Percentiles rank a stretch among this genome's conserved stretches.
These are phyloP conservation scores for Magnusiomyces fungicola DNA, from an alignment of 1,139 yeast genomes.

Conservation along the genomic window DNA sequence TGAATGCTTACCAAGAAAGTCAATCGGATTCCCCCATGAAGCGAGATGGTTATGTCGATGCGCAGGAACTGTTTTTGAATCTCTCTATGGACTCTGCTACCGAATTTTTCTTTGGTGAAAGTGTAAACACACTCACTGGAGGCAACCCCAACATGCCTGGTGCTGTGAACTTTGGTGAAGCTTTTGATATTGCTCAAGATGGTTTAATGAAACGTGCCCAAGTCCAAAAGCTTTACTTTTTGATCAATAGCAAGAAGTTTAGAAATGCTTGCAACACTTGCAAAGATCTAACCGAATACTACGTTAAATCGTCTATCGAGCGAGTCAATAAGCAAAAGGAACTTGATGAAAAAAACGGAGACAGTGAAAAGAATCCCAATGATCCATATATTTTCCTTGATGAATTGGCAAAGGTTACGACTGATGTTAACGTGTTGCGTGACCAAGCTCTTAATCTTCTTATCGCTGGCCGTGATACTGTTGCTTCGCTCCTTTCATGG, in stretches of 20 bases:
- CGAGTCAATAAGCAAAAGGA: slow-evolving; percentile 26
- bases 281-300: slow-evolving; percentile 3
- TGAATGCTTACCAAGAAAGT: slow-evolving; percentile 11
- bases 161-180: slow-evolving; percentile 33
- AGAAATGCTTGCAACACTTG: slow-evolving; percentile 14
- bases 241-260: slow-evolving; percentile 31
- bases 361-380: slow-evolving; percentile 22
- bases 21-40: too few relatives aligned
- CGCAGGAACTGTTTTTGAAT: slow-evolving; percentile 39
- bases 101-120: slow-evolving; percentile 44
- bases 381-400: slow-evolving; percentile 39
- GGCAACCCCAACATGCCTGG: slow-evolving; percentile 20
- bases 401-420: slow-evolving; percentile 39
- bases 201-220: slow-evolving; percentile 34
- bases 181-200: slow-evolving; percentile 36
- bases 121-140: slow-evolving; percentile 36
- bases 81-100: slow-evolving; percentile 44
- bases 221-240: slow-evolving; percentile 32
- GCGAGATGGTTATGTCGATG: too few relatives aligned
- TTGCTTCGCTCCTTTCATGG: slow-evolving; percentile 41
- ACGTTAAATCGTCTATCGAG: slow-evolving; percentile 1
- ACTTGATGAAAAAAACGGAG: slow-evolving; percentile 32
- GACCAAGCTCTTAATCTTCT: slow-evolving; percentile 40
- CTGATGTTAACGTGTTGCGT: slow-evolving; percentile 36
- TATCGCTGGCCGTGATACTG: slow-evolving; percentile 43